Evolutionary conservation across 495 filamentous ascomycete species (phyloP), one percentile per base, ranked within the genome.

Genomic region (Ramalina intermedia): DNA sequence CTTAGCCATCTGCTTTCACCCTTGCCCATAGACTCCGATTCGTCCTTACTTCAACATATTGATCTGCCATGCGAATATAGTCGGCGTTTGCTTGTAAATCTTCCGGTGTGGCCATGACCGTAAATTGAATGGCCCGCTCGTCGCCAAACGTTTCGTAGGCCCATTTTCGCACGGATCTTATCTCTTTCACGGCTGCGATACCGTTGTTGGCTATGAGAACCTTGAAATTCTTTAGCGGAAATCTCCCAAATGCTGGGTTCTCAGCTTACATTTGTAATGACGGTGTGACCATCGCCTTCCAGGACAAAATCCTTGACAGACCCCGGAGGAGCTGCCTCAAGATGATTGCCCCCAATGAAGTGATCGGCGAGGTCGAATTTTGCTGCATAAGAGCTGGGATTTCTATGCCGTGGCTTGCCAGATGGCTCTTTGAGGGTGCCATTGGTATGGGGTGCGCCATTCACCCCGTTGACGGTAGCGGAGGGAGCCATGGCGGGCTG

Each of bases 201-300:
- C 91, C 91, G 71, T 99, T 99, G 72, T 99, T 99, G 64, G 91
- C 91, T 65, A 99, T 99, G 51, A 99, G 78, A 21, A 99, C 87
- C 91, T 98, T 17, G 41, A 23, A 41, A 2, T 13, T n/a, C 9
- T 48, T 47, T 18, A 46, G 24, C 9, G 24, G n/a, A 9, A 20
- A 12, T 16, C 11, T 41, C 38, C 7, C 37, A 11, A 40, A 38
- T 20, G 23, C 16, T 8, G 0, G 14, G 12, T 35, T 21, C 50
- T 12, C 1, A 41, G 46, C 61, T 72, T 69, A 98, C 91, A 65
- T 86, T 94, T 49, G 84, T 93, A 60, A 99, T 96, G 57, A 96
- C 88, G 14, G 91, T 96, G 71, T 99, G 91, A 49, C 93, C 91
- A 59, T 87, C 84, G 66, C 95, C 74, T 16, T 70, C 67, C 24